Evolutionary conservation across 208 protist genomes (phyloP).

Genomic region (Vickermania ingenoplastis): DNA sequence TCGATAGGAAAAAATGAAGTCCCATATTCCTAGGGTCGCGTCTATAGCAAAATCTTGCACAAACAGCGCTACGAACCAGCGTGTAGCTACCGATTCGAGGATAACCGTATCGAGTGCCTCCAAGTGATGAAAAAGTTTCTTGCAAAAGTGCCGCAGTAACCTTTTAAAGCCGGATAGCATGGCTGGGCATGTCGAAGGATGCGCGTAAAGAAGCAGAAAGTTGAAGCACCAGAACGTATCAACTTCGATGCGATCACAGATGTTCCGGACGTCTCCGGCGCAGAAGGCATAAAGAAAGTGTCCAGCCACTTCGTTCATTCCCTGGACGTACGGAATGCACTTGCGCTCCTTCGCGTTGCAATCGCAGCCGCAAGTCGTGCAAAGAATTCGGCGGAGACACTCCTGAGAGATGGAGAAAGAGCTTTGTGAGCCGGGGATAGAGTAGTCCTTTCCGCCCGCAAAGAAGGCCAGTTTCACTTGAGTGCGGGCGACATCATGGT

Average conservation of each 20-base stretch:
- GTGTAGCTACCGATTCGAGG: conserved; percentile 65
- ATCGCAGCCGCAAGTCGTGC: conserved; percentile 10
- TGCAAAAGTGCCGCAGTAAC: conserved; percentile 53
- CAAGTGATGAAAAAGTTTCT: conserved; percentile 39
- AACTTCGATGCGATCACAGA: conserved; percentile 33
- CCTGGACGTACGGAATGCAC: conserved; percentile 71
- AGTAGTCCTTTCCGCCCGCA: conserved; percentile 5
- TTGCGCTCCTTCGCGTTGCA: conserved; percentile 45
- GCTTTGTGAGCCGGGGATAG: background rate
- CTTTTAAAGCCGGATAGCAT: conserved; percentile 57
- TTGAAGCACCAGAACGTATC: conserved; percentile 77
- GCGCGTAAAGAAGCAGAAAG: conserved; percentile 50
- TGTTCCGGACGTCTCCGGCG: conserved; percentile 13
- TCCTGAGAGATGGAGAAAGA: conserved; percentile 43
- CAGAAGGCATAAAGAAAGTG: conserved; percentile 67
- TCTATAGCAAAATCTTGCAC: conserved; percentile 79
- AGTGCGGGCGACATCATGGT: conserved; percentile 73
- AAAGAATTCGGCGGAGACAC: conserved; percentile 55
- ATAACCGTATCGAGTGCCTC: conserved; percentile 18
- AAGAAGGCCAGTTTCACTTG: conserved; percentile 80
- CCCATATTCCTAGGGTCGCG: conserved; percentile 72
- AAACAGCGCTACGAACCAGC: conserved; percentile 84
- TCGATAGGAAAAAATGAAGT: conserved; percentile 75
- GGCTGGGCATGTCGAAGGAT: conserved; percentile 36
- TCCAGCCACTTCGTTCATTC: conserved; percentile 76